These are phyloP conservation scores for Plasmodium knowlesi DNA, from an alignment of 169 alveolate species.

Conservation along the genomic window DNA sequence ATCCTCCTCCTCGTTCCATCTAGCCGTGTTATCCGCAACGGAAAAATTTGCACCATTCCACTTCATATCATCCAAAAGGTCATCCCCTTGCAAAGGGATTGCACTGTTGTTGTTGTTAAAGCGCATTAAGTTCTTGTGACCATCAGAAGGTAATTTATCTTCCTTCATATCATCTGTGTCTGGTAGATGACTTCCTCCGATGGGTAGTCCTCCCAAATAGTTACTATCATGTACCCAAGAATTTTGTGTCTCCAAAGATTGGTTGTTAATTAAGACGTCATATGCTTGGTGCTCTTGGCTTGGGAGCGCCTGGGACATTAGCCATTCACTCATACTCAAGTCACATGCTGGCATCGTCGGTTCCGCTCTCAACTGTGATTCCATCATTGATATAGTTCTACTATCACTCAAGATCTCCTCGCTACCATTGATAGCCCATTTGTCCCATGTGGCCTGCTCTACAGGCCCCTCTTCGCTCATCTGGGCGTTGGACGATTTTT, in stretches of 20 bases:
- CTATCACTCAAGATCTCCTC: background rate
- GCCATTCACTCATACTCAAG: background rate
- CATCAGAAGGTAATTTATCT: background rate
- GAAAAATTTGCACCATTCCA: background rate
- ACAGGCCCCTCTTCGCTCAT: slow-evolving; percentile 14
- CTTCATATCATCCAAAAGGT: background rate
- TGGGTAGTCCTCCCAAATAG: background rate
- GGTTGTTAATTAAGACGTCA: background rate
- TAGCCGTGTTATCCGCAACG: background rate
- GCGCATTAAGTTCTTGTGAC: background rate
- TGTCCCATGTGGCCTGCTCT: no score
- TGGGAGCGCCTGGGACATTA: background rate
- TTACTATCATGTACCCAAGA: background rate
- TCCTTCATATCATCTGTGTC: background rate
- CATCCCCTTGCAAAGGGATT: background rate
- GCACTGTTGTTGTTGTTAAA: background rate
- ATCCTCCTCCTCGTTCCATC: background rate
- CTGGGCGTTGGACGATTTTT: background rate
- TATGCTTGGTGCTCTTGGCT: background rate
- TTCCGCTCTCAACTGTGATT: background rate
- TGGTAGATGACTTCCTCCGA: background rate
- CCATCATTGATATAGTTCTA: background rate
- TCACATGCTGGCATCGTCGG: background rate
- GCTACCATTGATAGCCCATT: no score
- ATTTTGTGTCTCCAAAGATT: background rate